Conservation (phyloP, 2,329 filamentous ascomycete species). For the Talaromyces albobiverticillius region DNA sequence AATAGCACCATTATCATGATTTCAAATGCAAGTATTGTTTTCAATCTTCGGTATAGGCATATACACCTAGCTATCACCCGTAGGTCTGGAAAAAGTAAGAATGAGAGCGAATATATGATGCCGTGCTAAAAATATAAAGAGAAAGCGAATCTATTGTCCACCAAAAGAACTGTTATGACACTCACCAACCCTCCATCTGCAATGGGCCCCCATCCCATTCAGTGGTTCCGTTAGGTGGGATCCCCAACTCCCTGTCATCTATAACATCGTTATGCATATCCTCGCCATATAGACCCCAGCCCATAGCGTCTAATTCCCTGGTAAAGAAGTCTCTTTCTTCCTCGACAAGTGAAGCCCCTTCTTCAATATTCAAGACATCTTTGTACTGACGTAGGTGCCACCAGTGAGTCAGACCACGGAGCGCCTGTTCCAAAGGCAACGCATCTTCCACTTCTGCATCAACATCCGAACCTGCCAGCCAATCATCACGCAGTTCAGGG, state of each 20-base stretch:
- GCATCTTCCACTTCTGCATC: slow-evolving; percentile 93
- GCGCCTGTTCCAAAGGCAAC: slow-evolving; percentile 83
- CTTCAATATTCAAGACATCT: slow-evolving; percentile 63
- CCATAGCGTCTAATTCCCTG: slow-evolving; percentile 71
- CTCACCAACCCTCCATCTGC: slow-evolving; percentile 33
- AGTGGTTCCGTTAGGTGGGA: slow-evolving; percentile 26
- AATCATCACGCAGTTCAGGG: slow-evolving; percentile 90
- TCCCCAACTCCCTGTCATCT: slow-evolving; percentile 25
- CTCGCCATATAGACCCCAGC: slow-evolving; percentile 43
- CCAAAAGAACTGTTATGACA: no score
- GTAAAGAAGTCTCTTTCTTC: slow-evolving; percentile 79
- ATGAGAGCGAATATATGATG: neutral
- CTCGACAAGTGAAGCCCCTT: slow-evolving; percentile 55
- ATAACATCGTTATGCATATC: slow-evolving; percentile 28
- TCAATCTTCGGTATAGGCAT: neutral
- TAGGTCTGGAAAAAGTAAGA: neutral
- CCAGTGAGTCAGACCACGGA: slow-evolving; percentile 90
- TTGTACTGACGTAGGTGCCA: slow-evolving; percentile 82
- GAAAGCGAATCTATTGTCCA: neutral
- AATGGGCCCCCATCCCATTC: slow-evolving; percentile 37
- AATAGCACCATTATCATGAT: neutral
- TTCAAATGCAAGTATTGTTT: neutral
- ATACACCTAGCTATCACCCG: neutral
- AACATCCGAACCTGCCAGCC: slow-evolving; percentile 84
- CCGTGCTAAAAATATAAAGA: neutral